Base-by-base conservation (phyloP, 2,329 filamentous ascomycete genomes). In the Exophiala spinifera region DNA sequence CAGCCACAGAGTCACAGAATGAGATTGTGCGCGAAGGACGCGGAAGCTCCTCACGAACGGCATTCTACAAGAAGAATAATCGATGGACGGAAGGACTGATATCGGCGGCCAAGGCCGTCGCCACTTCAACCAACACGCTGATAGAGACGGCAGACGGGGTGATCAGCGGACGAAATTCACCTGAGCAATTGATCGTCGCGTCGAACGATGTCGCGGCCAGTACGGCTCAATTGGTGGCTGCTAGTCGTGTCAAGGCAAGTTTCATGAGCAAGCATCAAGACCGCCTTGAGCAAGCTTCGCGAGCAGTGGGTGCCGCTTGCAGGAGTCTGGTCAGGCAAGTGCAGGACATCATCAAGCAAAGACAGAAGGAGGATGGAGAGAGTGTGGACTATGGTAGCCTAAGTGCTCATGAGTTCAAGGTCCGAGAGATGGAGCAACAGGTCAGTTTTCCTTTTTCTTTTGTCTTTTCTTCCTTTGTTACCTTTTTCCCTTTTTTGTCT, bases 31-130 rank as follows among this genome's bases (percentile, higher is more conserved):
- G 91, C 61, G 90, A 95, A 60, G 94, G 94, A 6, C 86, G 89
- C 17, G 94, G 94, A 33, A 88, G 86, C 21, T 89, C 89, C 48
- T 95, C 90, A 42, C 83, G 86, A 54, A 95, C 91, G 1, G 91
- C 91, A 20, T 99, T 99, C 73, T 99, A 99, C 85, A 97, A 97
- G 82, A 97, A 97, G 79, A 96, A 99, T 81, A 99, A 97, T 75
- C 84, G 94, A 49, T 99, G 94, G 94, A 99, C 94, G 0, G 94
- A 99, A 69, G 94, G 94, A 45, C 84, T 99, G 57, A 96, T 99
- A 69, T 96, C 90, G 34, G 94, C 94, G 0, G 92, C 94, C 61
- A 99, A 99, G 76, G 94, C 94, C 1, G 94, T 99, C 15, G 94
- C 94, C 2, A 82, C 82, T 1, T 95, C 91, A 14, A 99, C 94